Conservation (phyloP, 164 flowering plant genomes). For the Amborella trichopoda region DNA sequence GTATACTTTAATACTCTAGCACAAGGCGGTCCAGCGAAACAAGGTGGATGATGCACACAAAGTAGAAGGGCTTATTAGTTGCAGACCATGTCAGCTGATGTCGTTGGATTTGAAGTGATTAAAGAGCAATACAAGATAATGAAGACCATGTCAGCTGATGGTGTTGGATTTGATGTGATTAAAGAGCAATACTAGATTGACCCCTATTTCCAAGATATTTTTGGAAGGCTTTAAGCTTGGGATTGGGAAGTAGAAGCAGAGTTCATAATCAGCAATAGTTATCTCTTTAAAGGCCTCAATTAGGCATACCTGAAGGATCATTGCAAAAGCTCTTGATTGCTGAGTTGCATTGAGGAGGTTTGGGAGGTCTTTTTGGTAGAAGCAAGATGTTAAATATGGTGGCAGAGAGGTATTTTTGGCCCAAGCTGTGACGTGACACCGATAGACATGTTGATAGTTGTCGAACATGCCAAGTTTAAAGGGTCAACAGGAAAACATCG, state of each 20-base stretch:
- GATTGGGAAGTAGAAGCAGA: neutral
- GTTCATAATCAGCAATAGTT: neutral
- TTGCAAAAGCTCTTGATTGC: neutral
- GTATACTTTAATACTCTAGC: neutral
- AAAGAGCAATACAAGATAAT: neutral
- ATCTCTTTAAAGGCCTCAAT: neutral
- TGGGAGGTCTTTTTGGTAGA: no score
- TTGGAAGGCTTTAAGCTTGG: neutral
- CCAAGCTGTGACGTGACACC: neutral
- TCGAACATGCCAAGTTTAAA: neutral
- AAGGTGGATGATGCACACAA: neutral
- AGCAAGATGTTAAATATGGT: no score
- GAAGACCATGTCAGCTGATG: neutral
- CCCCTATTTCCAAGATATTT: neutral
- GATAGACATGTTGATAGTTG: neutral
- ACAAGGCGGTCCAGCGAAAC: neutral
- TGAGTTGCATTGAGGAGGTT: neutral
- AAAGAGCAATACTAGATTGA: neutral
- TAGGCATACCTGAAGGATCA: neutral
- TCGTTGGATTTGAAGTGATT: neutral
- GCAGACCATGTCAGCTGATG: neutral
- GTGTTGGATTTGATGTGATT: neutral
- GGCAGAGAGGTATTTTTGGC: neutral
- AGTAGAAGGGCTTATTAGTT: no score
- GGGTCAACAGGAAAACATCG: neutral